Evolutionary conservation across 2,329 filamentous ascomycete genomes (phyloP), one percentile per base, ranked within the genome.

Genomic region (Colletotrichum sidae): DNA sequence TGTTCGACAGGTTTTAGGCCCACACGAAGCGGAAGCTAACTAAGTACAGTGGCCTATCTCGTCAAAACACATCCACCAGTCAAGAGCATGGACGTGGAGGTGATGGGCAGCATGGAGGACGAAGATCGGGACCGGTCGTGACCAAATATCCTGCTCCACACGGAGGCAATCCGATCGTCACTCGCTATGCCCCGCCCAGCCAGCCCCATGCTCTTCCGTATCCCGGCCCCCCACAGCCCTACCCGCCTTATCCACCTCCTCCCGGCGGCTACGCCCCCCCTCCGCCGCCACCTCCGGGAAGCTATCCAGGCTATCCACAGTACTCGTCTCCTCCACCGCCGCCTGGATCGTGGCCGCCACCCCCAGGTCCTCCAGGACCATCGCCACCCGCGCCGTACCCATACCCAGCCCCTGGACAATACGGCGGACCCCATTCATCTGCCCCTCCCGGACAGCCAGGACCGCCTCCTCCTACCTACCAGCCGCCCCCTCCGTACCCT

Each of bases 371-470:
- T 51, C 45, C 57, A 9, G 62, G 51, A 8, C 61, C 55, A 35
- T 56, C 65, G 8, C 51, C 9, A 7, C 8, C 62, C 10, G 45
- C 37, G 33, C 49, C 54, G 6, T 63, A 57, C 13, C 55, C 53
- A n/a, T 59, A 74, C 44, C 60, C 75, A 57, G 65, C 70, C 53
- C 66, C 73, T 58, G 71, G 71, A 64, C 71, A 75, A 53, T 56
- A 65, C 44, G 69, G 73, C 64, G 76, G 71, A 33, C 77, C 74
- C 50, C 69, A 69, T 45, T 67, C 68, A 3, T 67, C 71, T 9
- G 70, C 70, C 38, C 54, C 64, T 46, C 67, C 63, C 55, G 71
- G 71, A 37, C 61, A 74, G 37, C 66, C 69, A 55, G 50, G 60
- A 42, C 56, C 62, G 10, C 52, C 51, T 4, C 67, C 51, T 45